Evolutionary conservation across 78 protist species (phyloP).

Genomic region (Isochrysis galbana): DNA sequence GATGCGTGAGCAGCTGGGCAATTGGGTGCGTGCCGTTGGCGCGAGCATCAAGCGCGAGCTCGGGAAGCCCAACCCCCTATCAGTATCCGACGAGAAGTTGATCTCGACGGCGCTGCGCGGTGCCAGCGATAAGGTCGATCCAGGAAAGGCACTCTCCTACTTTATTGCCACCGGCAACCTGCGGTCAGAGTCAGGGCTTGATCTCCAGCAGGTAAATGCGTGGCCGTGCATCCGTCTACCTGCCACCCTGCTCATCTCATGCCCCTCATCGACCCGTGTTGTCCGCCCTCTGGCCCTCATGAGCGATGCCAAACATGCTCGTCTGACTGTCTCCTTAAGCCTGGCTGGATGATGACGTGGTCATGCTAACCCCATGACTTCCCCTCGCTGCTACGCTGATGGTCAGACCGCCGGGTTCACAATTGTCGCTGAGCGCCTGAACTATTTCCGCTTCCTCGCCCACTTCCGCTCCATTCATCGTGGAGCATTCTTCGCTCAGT

Average conservation of each 20-base stretch:
- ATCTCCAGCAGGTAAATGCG: too few species aligned
- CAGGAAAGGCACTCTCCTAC: slow-evolving; percentile 1
- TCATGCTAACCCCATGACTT: too few species aligned
- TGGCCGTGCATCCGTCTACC: too few species aligned
- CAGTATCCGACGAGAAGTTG: not conserved
- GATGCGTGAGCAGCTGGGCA: slow-evolving; percentile 40
- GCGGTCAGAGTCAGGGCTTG: slow-evolving; percentile 76
- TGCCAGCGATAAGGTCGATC: not conserved
- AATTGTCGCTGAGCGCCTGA: slow-evolving; percentile 94
- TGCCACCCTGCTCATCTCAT: too few species aligned
- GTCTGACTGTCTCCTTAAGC: not conserved
- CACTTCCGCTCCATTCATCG: slow-evolving; percentile 84
- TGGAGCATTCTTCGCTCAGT: slow-evolving; percentile 91
- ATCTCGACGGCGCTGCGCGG: not conserved
- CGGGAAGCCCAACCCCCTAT: not conserved
- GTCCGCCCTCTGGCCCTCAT: too few species aligned
- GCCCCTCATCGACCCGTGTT: too few species aligned
- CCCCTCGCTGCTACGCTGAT: too few species aligned
- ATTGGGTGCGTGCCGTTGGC: not conserved
- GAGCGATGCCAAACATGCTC: slow-evolving; percentile 32
- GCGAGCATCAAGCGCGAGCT: not conserved
- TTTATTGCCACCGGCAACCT: slow-evolving; percentile 91
- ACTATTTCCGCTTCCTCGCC: slow-evolving; percentile 85
- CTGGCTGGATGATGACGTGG: too few species aligned
- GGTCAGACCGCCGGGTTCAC: slow-evolving; percentile 84